Evolutionary conservation across 2,329 filamentous ascomycete species (phyloP).

Genomic region (Bertia moriformis): DNA sequence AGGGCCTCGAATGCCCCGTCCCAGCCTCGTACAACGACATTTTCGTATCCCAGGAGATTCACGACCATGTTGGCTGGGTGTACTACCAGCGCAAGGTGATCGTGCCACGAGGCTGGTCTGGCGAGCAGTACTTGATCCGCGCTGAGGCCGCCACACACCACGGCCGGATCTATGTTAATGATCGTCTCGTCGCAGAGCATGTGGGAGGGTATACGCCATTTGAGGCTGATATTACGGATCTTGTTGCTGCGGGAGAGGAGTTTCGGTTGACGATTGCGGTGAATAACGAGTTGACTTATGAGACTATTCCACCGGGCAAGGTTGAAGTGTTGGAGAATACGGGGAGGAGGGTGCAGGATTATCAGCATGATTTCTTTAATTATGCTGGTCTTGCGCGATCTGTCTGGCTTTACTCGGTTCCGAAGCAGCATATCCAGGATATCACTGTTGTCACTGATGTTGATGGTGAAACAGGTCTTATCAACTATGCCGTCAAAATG

Average conservation of each 20-base stretch:
- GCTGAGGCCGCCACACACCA: slow-evolving; percentile 13
- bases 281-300: no score
- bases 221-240: no score
- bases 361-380: slow-evolving; percentile 16
- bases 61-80: slow-evolving; percentile 14
- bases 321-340: slow-evolving; percentile 12
- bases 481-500: slow-evolving; percentile 4
- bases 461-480: slow-evolving; percentile 3
- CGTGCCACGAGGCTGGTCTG: slow-evolving; percentile 8
- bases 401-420: slow-evolving; percentile 11
- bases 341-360: slow-evolving; percentile 10
- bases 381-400: slow-evolving; percentile 13
- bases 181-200: slow-evolving; percentile 10
- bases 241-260: no score
- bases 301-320: no score
- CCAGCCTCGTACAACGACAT: slow-evolving; percentile 12
- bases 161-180: slow-evolving; percentile 12
- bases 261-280: no score
- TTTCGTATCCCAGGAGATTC: slow-evolving; percentile 8
- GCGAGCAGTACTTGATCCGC: slow-evolving; percentile 8
- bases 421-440: slow-evolving; percentile 8
- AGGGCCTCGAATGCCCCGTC: slow-evolving; percentile 5
- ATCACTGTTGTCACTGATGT: slow-evolving; percentile 10
- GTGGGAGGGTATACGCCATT: no score
- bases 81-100: slow-evolving; percentile 13